Base-by-base conservation (phyloP, 2,329 filamentous ascomycete genomes). In the Alternaria incomplexa region DNA sequence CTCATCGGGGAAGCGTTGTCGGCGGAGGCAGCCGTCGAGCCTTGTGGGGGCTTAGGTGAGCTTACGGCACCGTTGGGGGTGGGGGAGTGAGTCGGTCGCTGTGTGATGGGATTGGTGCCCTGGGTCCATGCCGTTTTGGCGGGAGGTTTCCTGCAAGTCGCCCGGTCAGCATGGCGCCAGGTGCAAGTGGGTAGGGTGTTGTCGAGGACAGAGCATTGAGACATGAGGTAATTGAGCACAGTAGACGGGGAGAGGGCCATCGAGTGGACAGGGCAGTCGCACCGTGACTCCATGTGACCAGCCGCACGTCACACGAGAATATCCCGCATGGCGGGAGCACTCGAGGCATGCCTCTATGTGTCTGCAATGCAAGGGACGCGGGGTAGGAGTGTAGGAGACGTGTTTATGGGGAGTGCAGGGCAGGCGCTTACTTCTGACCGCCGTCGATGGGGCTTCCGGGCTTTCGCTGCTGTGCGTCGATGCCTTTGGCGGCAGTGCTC, bases 21-120 rank as follows among this genome's bases (percentile, higher is more conserved):
- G 72, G 81, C 84, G 43, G 80, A 76, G 58, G 79, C 64, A 28
- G 68, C 36, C 23, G 72, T 44, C 66, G 74, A 71, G 58, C 75
- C 74, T 64, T 81, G 83, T 15, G 81, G 72, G 32, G 81, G 74
- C 67, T 83, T 86, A 56, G 81, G 63, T 40, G 73, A 56, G 57
- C 67, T 79, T 68, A 82, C 80, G 64, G 81, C 83, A 69, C 87
- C 88, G 81, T 90, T 90, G 66, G 84, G 82, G 62, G 84, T 82
- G 62, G 79, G 75, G 56, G 82, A 76, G 63, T 80, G 81, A 25
- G 84, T 81, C 48, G 84, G 76, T 69, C 86, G 85, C 70, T 89
- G 86, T 20, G 86, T 88, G 75, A 88, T 85, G 47, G 87, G 86
- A 75, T 90, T 90, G 57, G 85, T 84, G 71, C 86, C 86, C 73